phyloP scores from a whole-genome alignment of 139 green algal genomes.

The Coelastrella sp. region DNA sequence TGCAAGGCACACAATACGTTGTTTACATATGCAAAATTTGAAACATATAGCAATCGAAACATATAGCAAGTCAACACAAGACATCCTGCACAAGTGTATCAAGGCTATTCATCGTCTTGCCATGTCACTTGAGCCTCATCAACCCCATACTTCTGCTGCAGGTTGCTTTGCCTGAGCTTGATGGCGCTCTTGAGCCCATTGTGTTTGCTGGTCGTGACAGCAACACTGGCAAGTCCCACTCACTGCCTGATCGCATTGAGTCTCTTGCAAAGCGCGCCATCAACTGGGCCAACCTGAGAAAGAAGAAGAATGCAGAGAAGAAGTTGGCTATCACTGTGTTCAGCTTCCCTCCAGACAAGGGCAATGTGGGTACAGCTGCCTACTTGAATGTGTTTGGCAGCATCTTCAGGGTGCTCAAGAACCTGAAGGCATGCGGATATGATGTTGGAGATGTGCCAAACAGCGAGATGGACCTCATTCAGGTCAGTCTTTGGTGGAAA shows the following conservation, averaged over 20 bases:
- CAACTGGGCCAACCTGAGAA: constrained; percentile 95
- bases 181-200: constrained; percentile 98
- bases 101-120: too few species aligned
- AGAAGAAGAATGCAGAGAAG: constrained; percentile 96
- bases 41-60: too few species aligned
- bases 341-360: constrained; percentile 99
- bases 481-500: constrained; percentile 53
- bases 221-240: constrained; percentile 97
- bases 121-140: too few species aligned
- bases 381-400: constrained; percentile 99
- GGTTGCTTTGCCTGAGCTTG: constrained; percentile 99
- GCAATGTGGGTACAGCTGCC: constrained; percentile 98
- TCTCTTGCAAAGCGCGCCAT: constrained; percentile 88
- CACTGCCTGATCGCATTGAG: constrained; percentile 95
- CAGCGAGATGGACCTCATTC: constrained; percentile 86
- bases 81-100: too few species aligned
- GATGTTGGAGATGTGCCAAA: constrained; percentile 88
- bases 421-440: constrained; percentile 93
- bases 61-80: too few species aligned
- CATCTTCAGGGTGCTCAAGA: constrained; percentile 91
- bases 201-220: constrained; percentile 98
- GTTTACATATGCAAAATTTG: too few species aligned
- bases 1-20: too few species aligned
- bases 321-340: constrained; percentile 94
- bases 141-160: constrained; percentile 59